Evolutionary conservation across 2,329 filamentous ascomycete species (phyloP).

Genomic region (Phialophora chinensis): DNA sequence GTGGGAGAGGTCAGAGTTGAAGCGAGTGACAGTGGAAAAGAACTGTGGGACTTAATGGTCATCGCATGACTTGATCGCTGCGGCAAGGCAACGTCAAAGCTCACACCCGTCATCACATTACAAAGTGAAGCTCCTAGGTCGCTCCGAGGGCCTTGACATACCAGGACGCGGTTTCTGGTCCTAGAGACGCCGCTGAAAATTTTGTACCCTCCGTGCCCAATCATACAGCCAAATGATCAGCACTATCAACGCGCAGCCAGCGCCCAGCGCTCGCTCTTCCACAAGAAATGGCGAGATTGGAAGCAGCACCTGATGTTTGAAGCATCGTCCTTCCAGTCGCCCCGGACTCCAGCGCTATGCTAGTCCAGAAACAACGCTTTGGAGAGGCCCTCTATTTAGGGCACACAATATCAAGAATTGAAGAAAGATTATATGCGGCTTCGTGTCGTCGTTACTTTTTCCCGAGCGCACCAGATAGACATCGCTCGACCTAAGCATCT

Average conservation of each 20-base stretch:
- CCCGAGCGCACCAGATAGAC: conserved; percentile 27
- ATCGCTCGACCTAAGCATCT: conserved; percentile 27
- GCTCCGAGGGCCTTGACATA: neutral
- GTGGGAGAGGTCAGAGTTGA: conserved; percentile 46
- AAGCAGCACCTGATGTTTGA: neutral
- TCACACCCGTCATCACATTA: conserved; percentile 8
- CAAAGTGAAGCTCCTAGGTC: neutral
- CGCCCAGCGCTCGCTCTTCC: neutral
- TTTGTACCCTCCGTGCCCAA: neutral
- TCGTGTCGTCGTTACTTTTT: conserved; percentile 24
- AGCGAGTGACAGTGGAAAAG: neutral
- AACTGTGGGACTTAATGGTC: neutral
- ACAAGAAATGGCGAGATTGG: neutral
- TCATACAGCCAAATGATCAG: conserved; percentile 8
- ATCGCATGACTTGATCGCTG: neutral
- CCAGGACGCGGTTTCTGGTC: neutral
- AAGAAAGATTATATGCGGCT: conserved; percentile 15
- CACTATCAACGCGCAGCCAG: neutral
- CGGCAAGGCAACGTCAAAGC: neutral
- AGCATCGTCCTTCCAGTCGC: neutral
- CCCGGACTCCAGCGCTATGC: conserved; percentile 33
- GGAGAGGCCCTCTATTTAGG: conserved; percentile 2
- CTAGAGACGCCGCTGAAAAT: neutral
- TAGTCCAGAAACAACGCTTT: conserved; percentile 24
- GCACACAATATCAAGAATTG: conserved; percentile 16